Conservation (phyloP, 2,329 filamentous ascomycete species). For the Bimuria novae-zelandiae region DNA sequence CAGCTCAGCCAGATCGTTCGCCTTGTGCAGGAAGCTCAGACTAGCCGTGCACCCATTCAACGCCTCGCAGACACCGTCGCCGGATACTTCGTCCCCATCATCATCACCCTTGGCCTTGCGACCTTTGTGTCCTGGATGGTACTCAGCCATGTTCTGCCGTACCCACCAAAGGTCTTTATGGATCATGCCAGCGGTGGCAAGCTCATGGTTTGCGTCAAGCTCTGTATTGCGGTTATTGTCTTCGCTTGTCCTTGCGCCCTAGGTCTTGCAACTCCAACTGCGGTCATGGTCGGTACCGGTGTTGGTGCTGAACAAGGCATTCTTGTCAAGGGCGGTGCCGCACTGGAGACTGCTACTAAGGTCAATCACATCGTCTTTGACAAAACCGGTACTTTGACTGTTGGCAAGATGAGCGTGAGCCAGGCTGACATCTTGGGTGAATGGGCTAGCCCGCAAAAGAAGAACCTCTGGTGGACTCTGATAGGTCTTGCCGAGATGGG, state of each 20-base stretch:
- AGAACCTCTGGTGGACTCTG: conserved; percentile 90
- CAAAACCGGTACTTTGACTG: conserved; percentile 93
- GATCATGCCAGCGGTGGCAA: conserved; percentile 82
- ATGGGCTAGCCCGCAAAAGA: conserved; percentile 72
- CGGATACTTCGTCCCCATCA: conserved; percentile 90
- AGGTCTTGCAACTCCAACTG: conserved; percentile 93
- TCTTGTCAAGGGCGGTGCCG: conserved; percentile 91
- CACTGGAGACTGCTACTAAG: conserved; percentile 87
- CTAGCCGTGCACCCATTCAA: conserved; percentile 91
- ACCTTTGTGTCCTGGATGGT: conserved; percentile 96
- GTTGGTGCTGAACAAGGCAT: conserved; percentile 95
- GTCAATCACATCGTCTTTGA: conserved; percentile 90
- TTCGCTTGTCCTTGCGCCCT: conserved; percentile 97
- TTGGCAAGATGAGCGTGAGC: conserved; percentile 93
- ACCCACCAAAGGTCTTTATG: conserved; percentile 89
- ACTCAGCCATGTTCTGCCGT: conserved; percentile 78
- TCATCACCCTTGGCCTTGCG: conserved; percentile 78
- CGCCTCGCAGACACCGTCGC: conserved; percentile 87
- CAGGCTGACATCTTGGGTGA: conserved; percentile 66
- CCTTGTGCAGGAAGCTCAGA: conserved; percentile 97
- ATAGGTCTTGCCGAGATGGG: conserved; percentile 94
- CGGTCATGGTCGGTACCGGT: conserved; percentile 99
- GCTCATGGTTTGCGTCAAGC: conserved; percentile 94
- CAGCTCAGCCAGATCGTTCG: conserved; percentile 98
- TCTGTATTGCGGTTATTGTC: conserved; percentile 98